Evolutionary conservation across 805 yeast species (phyloP).

Genomic region (Sungouiozyma ichnusensis): DNA sequence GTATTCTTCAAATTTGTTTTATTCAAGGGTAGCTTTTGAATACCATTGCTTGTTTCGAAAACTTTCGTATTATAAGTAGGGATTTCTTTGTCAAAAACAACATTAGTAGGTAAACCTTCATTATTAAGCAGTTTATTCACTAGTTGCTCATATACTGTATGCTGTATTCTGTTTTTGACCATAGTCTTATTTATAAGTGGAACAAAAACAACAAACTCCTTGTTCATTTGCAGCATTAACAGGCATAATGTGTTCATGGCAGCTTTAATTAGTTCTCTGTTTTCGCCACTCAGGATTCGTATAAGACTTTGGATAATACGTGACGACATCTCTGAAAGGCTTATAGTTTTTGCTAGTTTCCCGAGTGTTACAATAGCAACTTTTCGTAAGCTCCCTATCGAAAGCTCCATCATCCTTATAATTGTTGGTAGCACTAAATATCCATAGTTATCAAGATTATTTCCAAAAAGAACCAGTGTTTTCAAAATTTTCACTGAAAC

Average conservation of each 20-base stretch:
- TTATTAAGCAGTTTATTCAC: slow-evolving; percentile 69
- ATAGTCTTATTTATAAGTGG: slow-evolving; percentile 68
- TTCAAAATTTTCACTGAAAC: slow-evolving; percentile 66
- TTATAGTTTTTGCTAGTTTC: slow-evolving; percentile 60
- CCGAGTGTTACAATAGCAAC: slow-evolving; percentile 80
- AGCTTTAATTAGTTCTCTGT: slow-evolving; percentile 51
- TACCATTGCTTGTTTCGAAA: slow-evolving; percentile 47
- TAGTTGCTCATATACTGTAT: slow-evolving; percentile 68
- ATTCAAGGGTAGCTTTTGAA: slow-evolving; percentile 64
- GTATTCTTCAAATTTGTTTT: slow-evolving; percentile 58
- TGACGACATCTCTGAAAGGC: slow-evolving; percentile 79
- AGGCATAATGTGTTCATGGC: slow-evolving; percentile 74
- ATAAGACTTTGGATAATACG: slow-evolving; percentile 80
- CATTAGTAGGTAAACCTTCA: slow-evolving; percentile 74
- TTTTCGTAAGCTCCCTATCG: slow-evolving; percentile 46
- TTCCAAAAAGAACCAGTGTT: slow-evolving; percentile 78
- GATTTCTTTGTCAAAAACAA: slow-evolving; percentile 54
- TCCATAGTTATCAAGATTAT: slow-evolving; percentile 77
- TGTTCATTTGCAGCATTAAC: slow-evolving; percentile 68
- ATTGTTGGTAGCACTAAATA: slow-evolving; percentile 82
- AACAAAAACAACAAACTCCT: slow-evolving; percentile 74
- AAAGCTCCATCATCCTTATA: slow-evolving; percentile 68
- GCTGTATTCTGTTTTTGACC: slow-evolving; percentile 52
- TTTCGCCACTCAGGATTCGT: slow-evolving; percentile 44
- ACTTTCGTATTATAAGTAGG: slow-evolving; percentile 16